Evolutionary conservation across 139 green algal species (phyloP).

Genomic region (Tetraselmis chui): DNA sequence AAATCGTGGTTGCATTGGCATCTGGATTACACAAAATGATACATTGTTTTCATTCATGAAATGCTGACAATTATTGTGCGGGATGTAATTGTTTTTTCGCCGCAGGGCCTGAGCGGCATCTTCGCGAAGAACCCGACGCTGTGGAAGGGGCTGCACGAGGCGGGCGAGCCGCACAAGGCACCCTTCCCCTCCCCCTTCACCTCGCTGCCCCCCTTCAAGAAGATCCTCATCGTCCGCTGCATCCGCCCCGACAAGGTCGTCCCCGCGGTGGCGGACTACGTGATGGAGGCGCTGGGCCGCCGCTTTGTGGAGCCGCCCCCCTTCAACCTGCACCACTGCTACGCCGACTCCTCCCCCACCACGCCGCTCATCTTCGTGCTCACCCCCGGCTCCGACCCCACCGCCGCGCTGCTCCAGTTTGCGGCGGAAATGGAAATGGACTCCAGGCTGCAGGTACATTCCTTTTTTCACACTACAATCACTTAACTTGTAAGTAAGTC

Average conservation of each 20-base stretch:
- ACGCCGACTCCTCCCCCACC: conserved; percentile 51
- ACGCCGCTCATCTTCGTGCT: conserved; percentile 74
- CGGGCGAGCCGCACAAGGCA: conserved; percentile 40
- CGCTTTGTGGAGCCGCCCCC: conserved; percentile 71
- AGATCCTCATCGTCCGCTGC: conserved; percentile 48
- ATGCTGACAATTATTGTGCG: no score
- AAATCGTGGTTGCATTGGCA: no score
- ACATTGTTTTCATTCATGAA: no score
- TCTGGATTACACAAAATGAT: no score
- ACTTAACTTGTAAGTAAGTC: no score
- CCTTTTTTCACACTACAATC: no score
- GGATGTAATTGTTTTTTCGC: no score
- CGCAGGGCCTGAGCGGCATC: not conserved
- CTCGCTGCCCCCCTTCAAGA: conserved; percentile 55
- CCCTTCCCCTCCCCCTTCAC: conserved; percentile 34
- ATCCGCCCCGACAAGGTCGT: conserved; percentile 57
- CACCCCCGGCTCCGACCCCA: conserved; percentile 62
- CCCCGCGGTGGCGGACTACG: conserved; percentile 41
- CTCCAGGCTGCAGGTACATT: not conserved
- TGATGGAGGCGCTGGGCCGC: conserved; percentile 46
- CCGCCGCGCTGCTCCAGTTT: conserved; percentile 62
- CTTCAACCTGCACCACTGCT: conserved; percentile 65
- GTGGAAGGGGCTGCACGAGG: conserved; percentile 52
- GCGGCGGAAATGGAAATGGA: conserved; percentile 37
- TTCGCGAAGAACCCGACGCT: conserved; percentile 21